Base-by-base conservation (phyloP, 345 rosid genomes). In the Hypericum androsaemum region DNA sequence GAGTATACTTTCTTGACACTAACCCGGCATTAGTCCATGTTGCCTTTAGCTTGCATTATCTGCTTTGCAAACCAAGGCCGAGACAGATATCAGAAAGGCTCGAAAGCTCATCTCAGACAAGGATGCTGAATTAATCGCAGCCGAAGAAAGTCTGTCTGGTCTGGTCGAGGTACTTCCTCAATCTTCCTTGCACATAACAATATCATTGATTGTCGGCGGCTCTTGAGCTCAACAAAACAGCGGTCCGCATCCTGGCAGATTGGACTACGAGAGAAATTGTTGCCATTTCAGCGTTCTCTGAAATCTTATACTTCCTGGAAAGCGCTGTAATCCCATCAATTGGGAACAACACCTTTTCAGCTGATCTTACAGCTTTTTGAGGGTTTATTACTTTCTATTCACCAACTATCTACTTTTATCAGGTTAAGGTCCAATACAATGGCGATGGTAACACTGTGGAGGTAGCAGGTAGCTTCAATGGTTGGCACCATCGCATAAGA, bases 401-500 rank as follows among this genome's bases (percentile, higher is more conserved):
- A 43, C 49, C 15, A 37, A 15, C 14, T 47, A 40, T 54, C 35
- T 32, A 3, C 6, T 63, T 43, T 69, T 47, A 37, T 61, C 75
- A 92, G 98, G 88, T 88, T 68, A 64, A 72, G 74, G 66, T 92
- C 61, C 77, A 75, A 15, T 88, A 78, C 64, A 52, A 57, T 39
- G 98, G 96, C 54, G 86, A 83, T 15, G 86, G 94, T 67, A 80
- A 83, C 52, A 77, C 67, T 54, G 96, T 88, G 77, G 98, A 92
- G 76, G 83, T 88, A 50, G 68, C 94, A 17, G 98, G 98, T 46
- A 81, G 96, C 71, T 92, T 92, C 70, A 92, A 81, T 52, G 98
- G 98, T 38, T 92, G 98, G 98, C 82, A 81, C 68, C 86, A 80
- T 53, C 69, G 61, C 37, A 77, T 92, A 57, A 81, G 74, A 74